phyloP scores from a whole-genome alignment of 23 red algal genomes.

The Gracilariopsis chorda region DNA sequence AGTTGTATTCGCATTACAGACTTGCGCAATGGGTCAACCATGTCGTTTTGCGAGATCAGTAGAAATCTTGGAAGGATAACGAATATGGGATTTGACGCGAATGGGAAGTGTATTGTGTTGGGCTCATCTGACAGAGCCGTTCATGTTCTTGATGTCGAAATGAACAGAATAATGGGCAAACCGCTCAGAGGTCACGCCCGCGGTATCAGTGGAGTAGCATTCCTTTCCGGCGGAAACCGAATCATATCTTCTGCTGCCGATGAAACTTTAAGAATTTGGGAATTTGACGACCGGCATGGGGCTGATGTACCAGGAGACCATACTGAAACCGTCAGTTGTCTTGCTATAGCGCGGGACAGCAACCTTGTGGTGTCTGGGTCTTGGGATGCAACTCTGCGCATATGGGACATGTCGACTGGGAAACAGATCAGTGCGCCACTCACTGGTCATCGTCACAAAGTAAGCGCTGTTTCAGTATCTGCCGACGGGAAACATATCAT shows the following conservation, averaged over 20 bases:
- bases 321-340: not conserved
- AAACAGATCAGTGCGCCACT: not conserved
- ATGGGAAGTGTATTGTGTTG: not conserved
- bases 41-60: not conserved
- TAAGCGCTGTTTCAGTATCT: not conserved
- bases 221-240: not conserved
- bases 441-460: not conserved
- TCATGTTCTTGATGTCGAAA: not conserved
- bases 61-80: slow-evolving; percentile 4
- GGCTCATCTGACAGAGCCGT: not conserved
- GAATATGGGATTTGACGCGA: not conserved
- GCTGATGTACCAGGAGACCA: not conserved
- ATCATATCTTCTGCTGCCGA: not conserved
- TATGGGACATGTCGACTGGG: not conserved
- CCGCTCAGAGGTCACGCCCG: not conserved
- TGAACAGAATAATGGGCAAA: not conserved
- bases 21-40: not conserved
- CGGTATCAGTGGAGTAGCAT: not conserved
- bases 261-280: slow-evolving; percentile 10
- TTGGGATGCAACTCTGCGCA: not conserved
- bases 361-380: slow-evolving; percentile 2
- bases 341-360: not conserved
- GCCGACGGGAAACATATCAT: not conserved
- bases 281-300: not conserved
- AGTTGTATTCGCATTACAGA: not conserved